phyloP scores from a whole-genome alignment of 768 basidiomycete species.

The Cystoderma amianthinum region DNA sequence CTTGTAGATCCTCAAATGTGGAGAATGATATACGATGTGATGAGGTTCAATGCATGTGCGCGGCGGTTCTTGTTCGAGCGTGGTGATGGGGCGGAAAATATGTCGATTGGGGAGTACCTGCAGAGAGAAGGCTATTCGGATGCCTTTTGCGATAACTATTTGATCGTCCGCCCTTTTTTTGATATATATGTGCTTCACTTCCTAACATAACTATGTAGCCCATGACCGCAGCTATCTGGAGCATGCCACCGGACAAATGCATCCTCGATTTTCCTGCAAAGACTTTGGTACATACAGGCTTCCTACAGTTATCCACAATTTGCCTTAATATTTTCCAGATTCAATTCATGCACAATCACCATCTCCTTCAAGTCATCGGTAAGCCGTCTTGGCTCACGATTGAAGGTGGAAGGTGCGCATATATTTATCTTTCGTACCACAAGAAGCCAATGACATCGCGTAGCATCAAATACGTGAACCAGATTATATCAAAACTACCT shows the following conservation, averaged over 20 bases:
- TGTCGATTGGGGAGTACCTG: slow-evolving; percentile 56
- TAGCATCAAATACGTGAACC: slow-evolving; percentile 56
- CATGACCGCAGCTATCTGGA: slow-evolving; percentile 81
- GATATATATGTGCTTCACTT: not conserved
- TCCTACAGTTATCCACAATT: not conserved
- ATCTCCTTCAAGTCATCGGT: slow-evolving; percentile 62
- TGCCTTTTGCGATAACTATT: slow-evolving; percentile 66
- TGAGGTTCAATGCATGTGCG: slow-evolving; percentile 69
- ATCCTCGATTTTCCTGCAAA: slow-evolving; percentile 63
- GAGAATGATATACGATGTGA: slow-evolving; percentile 64
- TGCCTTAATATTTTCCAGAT: slow-evolving; percentile 29
- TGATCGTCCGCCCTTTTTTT: slow-evolving; percentile 44
- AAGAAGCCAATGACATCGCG: not conserved
- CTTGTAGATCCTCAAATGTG: slow-evolving; percentile 62
- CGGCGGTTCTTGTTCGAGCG: slow-evolving; percentile 33
- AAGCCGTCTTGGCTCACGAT: slow-evolving; percentile 73
- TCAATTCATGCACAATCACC: slow-evolving; percentile 70
- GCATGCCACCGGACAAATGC: slow-evolving; percentile 65
- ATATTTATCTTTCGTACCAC: not conserved
- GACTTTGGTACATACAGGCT: slow-evolving; percentile 39
- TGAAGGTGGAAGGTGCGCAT: slow-evolving; percentile 57
- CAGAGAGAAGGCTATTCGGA: slow-evolving; percentile 57
- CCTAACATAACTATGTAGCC: slow-evolving; percentile 34
- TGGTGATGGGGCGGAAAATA: slow-evolving; percentile 26
- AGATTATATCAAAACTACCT: slow-evolving; percentile 51